phyloP scores from a whole-genome alignment of 495 filamentous ascomycete species.

The Daldinia caldariorum region DNA sequence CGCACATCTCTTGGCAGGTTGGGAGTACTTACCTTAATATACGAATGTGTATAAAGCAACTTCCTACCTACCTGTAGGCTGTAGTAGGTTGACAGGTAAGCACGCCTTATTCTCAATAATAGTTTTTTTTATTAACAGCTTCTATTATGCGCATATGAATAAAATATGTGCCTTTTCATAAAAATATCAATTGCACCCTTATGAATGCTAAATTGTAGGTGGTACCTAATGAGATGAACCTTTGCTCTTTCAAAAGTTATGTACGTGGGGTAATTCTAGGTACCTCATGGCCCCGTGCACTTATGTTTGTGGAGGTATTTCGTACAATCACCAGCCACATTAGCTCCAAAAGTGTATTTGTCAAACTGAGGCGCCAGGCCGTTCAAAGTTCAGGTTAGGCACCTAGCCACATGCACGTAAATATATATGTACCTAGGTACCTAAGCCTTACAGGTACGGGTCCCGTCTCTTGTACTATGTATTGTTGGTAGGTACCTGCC shows the following conservation, averaged over 20 bases:
- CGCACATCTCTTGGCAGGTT: conserved; percentile 1
- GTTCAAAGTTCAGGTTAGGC: too few relatives aligned
- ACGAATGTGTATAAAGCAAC: not conserved
- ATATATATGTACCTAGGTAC: conserved; percentile 4
- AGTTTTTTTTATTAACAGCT: too few relatives aligned
- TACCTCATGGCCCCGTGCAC: too few relatives aligned
- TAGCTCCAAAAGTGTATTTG: not conserved
- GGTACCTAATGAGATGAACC: not conserved
- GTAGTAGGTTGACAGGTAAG: not conserved
- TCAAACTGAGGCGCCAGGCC: not conserved
- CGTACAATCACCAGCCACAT: conserved; percentile 2
- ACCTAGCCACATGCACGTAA: not conserved
- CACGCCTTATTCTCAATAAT: too few relatives aligned
- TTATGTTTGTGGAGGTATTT: too few relatives aligned
- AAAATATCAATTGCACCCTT: too few relatives aligned
- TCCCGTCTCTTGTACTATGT: not conserved
- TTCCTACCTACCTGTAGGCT: too few relatives aligned
- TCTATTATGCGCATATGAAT: too few relatives aligned
- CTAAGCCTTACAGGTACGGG: not conserved
- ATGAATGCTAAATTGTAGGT: not conserved
- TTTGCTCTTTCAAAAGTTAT: not conserved
- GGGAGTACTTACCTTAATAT: not conserved
- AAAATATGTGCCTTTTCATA: too few relatives aligned
- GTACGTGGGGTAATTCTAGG: not conserved
- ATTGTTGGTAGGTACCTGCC: too few relatives aligned